These are phyloP conservation scores for Monosporozyma aquatica DNA, from an alignment of 805 yeast genomes.

Conservation along the genomic window DNA sequence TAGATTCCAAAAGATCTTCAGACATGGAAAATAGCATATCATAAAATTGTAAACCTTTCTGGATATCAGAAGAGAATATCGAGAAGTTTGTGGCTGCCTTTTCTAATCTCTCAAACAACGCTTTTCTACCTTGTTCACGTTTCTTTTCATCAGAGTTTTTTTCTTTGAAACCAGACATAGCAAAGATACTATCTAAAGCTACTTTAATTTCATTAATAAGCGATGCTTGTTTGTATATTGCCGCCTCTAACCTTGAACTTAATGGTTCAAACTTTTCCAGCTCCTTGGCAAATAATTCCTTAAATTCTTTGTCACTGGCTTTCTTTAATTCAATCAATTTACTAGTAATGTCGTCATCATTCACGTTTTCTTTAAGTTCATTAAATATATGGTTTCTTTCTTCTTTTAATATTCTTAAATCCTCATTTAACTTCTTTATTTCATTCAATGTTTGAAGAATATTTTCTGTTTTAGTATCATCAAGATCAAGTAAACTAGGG, in stretches of 20 bases:
- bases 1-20: slow-evolving; percentile 12
- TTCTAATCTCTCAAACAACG: slow-evolving; percentile 35
- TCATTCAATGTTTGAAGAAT: slow-evolving; percentile 35
- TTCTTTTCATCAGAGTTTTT: slow-evolving; percentile 32
- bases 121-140: slow-evolving; percentile 28
- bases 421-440: slow-evolving; percentile 50
- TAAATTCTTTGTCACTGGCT: slow-evolving; percentile 48
- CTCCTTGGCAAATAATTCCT: slow-evolving; percentile 57
- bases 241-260: slow-evolving; percentile 54
- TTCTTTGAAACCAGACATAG: slow-evolving; percentile 37
- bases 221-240: slow-evolving; percentile 55
- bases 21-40: slow-evolving; percentile 32
- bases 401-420: slow-evolving; percentile 50
- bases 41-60: slow-evolving; percentile 59
- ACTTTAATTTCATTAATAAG: slow-evolving; percentile 40
- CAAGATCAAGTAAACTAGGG: slow-evolving; percentile 58
- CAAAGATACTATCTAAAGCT: slow-evolving; percentile 39
- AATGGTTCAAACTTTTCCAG: slow-evolving; percentile 66
- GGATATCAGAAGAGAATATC: slow-evolving; percentile 47
- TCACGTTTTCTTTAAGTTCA: slow-evolving; percentile 61
- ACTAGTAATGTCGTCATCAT: slow-evolving; percentile 77
- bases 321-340: slow-evolving; percentile 57
- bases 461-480: slow-evolving; percentile 35
- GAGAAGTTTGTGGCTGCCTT: slow-evolving; percentile 51
- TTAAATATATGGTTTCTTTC: slow-evolving; percentile 54